A percentile compares a stretch with the other conserved stretches of the same genome.
Conservation (phyloP, 768 basidiomycete species). For the Lactarius sp. region DNA sequence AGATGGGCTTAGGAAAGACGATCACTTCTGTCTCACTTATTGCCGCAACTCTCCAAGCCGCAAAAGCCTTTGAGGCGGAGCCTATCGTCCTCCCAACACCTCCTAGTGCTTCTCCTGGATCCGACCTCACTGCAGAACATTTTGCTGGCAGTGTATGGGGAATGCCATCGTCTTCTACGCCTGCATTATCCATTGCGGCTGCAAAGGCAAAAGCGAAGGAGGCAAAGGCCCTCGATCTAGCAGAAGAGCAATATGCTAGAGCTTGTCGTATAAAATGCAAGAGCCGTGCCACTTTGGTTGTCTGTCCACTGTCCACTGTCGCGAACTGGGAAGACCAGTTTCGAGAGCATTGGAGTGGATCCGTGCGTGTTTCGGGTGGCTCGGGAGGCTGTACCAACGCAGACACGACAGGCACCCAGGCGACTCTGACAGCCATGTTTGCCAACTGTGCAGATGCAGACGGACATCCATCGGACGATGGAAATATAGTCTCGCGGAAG, state of each 20-base stretch:
- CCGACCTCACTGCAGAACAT: conserved; percentile 44
- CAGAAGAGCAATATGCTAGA: conserved; percentile 64
- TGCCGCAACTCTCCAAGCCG: conserved; percentile 73
- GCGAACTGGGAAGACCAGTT: conserved; percentile 99
- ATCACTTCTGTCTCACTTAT: conserved; percentile 93
- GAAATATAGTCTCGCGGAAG: conserved; percentile 2
- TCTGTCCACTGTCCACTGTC: conserved; percentile 95
- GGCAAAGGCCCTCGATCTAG: conserved; percentile 61
- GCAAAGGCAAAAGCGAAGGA: conserved; percentile 63
- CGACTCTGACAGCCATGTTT: conserved; percentile 31
- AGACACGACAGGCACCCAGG: conserved; percentile 33
- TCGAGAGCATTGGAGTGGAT: conserved; percentile 92
- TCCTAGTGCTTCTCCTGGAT: conserved; percentile 30
- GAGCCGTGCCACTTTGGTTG: conserved; percentile 89
- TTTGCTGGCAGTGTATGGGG: conserved; percentile 81
- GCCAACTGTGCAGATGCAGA: conserved; percentile 9
- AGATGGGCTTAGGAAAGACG: conserved; percentile 99
- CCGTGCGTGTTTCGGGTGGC: conserved; percentile 80
- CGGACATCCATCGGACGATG: not conserved
- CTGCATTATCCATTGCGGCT: conserved; percentile 25
- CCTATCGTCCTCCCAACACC: conserved; percentile 45
- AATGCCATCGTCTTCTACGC: conserved; percentile 54
- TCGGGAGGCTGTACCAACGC: conserved; percentile 42
- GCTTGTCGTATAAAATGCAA: conserved; percentile 73
- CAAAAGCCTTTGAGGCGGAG: conserved; percentile 53